A percentile compares a stretch with the other conserved stretches of the same genome.
Evolutionary conservation across 768 basidiomycete genomes (phyloP).

Genomic region (Pisolithus microcarpus): DNA sequence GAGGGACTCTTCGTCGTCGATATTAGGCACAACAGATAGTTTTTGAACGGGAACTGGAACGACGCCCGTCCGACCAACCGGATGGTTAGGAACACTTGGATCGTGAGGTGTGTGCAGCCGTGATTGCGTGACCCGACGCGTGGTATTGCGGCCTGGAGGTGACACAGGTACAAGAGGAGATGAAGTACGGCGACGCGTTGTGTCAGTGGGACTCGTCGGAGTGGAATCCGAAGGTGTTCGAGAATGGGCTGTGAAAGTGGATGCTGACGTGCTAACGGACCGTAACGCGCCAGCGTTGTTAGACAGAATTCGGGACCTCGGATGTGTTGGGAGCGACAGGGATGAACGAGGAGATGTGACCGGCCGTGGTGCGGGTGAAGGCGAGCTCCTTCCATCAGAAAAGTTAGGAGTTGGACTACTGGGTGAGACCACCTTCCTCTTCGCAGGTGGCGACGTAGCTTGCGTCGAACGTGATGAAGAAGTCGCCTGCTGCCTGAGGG

Average conservation of each 20-base stretch:
- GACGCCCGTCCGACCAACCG: slow-evolving; percentile 7
- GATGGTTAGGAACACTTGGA: slow-evolving; percentile 16
- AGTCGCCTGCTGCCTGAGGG: slow-evolving; percentile 75
- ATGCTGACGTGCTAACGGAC: slow-evolving; percentile 34
- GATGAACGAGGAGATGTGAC: slow-evolving; percentile 43
- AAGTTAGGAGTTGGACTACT: slow-evolving; percentile 37
- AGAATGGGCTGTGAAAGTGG: slow-evolving; percentile 27
- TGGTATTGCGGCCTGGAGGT: slow-evolving; percentile 26
- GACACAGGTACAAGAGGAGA: slow-evolving; percentile 37
- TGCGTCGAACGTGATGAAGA: slow-evolving; percentile 53
- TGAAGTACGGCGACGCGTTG: slow-evolving; percentile 39
- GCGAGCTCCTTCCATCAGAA: slow-evolving; percentile 32
- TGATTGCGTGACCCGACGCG: slow-evolving; percentile 35
- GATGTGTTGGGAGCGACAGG: slow-evolving; percentile 39
- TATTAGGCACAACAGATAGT: slow-evolving; percentile 37
- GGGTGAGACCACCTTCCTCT: slow-evolving; percentile 32
- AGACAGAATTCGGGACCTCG: slow-evolving; percentile 37
- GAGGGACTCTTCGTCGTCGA: slow-evolving; percentile 50
- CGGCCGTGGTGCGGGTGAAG: slow-evolving; percentile 35
- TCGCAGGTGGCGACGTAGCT: slow-evolving; percentile 35
- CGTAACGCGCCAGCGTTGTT: slow-evolving; percentile 32
- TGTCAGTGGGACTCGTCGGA: slow-evolving; percentile 16
- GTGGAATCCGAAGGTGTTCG: slow-evolving; percentile 40
- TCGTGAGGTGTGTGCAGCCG: slow-evolving; percentile 29
- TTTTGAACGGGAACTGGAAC: slow-evolving; percentile 36